Conservation (phyloP, 345 rosid species). For the Jatropha curcas region DNA sequence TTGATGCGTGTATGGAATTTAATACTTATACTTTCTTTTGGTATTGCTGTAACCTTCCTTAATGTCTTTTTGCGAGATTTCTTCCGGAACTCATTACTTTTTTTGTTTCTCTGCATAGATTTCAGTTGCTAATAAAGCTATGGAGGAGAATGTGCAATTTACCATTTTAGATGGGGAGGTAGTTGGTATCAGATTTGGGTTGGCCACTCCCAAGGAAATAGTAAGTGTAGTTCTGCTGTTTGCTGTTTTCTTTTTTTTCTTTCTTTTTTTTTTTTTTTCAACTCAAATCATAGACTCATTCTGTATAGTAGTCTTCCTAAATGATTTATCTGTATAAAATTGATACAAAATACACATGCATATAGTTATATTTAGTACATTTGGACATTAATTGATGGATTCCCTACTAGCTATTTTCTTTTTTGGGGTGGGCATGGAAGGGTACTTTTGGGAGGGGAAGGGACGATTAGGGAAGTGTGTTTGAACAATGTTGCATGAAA, state of each 20-base stretch:
- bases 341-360: not conserved
- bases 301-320: not conserved
- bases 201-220: constrained; percentile 68
- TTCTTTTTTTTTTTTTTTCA: too few species aligned
- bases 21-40: too few species aligned
- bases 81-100: not conserved
- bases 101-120: not conserved
- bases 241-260: not conserved
- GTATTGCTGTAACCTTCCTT: not conserved
- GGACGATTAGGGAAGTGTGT: not conserved
- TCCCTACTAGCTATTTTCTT: too few species aligned
- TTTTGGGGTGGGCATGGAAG: too few species aligned
- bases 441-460: not conserved
- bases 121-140: constrained; percentile 23
- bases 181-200: constrained; percentile 63
- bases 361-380: not conserved
- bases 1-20: too few species aligned
- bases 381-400: not conserved
- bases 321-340: not conserved
- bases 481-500: not conserved
- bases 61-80: not conserved
- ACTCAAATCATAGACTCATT: too few species aligned
- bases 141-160: constrained; percentile 55
- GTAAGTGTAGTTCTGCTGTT: constrained; percentile 43
- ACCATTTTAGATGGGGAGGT: constrained; percentile 61